Conservation (phyloP, 2,329 filamentous ascomycete genomes). For the Ophiostoma angusticollis region DNA sequence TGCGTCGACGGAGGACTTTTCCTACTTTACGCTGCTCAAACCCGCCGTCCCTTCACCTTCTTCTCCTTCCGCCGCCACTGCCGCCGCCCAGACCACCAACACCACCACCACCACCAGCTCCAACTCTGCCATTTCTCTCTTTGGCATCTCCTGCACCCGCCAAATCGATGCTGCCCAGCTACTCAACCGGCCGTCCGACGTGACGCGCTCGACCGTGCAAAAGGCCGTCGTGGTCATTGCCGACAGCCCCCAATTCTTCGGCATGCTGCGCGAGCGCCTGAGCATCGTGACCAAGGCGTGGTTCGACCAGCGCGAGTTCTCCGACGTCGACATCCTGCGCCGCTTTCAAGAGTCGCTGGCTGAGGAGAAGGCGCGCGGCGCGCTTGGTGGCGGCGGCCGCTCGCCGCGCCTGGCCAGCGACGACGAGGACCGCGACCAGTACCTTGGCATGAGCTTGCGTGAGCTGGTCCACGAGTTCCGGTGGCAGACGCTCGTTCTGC, state of each 20-base stretch:
- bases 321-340: conserved; percentile 77
- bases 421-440: conserved; percentile 69
- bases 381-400: conserved; percentile 20
- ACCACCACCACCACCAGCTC: conserved; percentile 36
- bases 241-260: conserved; percentile 80
- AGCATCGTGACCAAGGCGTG: conserved; percentile 86
- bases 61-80: too few relatives aligned
- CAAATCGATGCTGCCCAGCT: conserved; percentile 74
- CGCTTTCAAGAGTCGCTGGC: conserved; percentile 83
- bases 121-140: conserved; percentile 53
- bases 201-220: conserved; percentile 94
- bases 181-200: conserved; percentile 67
- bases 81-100: conserved; percentile 24
- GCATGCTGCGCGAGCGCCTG: conserved; percentile 77
- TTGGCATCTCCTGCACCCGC: conserved; percentile 89
- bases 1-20: conserved; percentile 92
- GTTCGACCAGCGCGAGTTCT: conserved; percentile 92
- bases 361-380: conserved; percentile 46
- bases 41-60: conserved; percentile 44
- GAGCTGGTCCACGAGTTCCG: conserved; percentile 92
- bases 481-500: conserved; percentile 82
- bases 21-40: conserved; percentile 84
- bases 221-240: conserved; percentile 95
- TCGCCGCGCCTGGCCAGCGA: conserved; percentile 28
- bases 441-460: conserved; percentile 75